phyloP scores from a whole-genome alignment of 2,329 filamentous ascomycete genomes.

The Exophiala oligosperma region DNA sequence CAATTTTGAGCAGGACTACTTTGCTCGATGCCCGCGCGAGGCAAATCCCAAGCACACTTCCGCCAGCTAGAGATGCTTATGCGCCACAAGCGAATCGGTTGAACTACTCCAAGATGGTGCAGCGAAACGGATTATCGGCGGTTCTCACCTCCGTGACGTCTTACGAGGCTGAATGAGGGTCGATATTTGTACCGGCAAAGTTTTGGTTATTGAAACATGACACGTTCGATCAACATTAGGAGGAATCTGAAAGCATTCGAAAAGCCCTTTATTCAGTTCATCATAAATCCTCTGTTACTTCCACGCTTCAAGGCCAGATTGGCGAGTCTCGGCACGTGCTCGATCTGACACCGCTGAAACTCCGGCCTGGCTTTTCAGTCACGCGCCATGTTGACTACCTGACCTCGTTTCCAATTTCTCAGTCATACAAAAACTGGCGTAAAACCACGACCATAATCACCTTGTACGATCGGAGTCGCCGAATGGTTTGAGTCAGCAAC shows the following conservation, averaged over 20 bases:
- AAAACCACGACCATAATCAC: neutral
- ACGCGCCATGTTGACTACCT: neutral
- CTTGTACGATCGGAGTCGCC: constrained; percentile 6
- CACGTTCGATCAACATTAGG: too few relatives aligned
- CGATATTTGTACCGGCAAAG: too few relatives aligned
- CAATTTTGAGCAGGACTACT: neutral
- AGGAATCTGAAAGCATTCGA: too few relatives aligned
- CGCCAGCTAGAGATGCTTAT: too few relatives aligned
- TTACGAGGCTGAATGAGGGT: too few relatives aligned
- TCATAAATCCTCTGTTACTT: neutral
- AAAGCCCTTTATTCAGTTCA: neutral
- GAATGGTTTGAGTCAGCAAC: constrained; percentile 11
- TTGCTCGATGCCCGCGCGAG: too few relatives aligned
- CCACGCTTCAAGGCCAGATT: neutral
- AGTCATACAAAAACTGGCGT: neutral
- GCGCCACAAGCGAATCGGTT: too few relatives aligned
- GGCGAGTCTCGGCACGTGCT: constrained; percentile 8
- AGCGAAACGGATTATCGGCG: too few relatives aligned
- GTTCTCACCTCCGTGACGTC: too few relatives aligned
- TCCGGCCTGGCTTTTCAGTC: neutral
- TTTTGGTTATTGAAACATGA: too few relatives aligned
- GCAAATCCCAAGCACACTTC: neutral
- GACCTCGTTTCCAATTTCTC: neutral
- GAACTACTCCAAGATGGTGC: too few relatives aligned
- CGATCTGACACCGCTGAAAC: neutral